Evolutionary conservation across 768 basidiomycete species (phyloP).

Genomic region (Strobilomyces echinocephalus): DNA sequence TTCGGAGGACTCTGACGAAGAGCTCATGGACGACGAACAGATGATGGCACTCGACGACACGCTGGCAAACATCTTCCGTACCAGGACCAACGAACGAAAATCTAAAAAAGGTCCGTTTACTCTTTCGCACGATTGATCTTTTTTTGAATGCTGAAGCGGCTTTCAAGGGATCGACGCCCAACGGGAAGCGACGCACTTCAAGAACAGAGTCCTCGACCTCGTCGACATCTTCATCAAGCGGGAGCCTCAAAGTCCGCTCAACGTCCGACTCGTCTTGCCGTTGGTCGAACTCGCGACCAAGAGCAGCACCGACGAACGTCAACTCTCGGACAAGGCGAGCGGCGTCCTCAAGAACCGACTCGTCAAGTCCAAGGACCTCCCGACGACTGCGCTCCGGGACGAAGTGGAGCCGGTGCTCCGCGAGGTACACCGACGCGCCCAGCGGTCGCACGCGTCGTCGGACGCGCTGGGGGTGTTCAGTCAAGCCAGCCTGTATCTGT

Average conservation of each 20-base stretch:
- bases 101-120: constrained; percentile 55
- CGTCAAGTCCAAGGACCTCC: constrained; percentile 67
- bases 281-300: constrained; percentile 70
- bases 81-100: constrained; percentile 57
- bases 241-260: constrained; percentile 67
- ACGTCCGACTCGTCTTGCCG: constrained; percentile 65
- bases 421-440: constrained; percentile 68
- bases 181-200: constrained; percentile 92
- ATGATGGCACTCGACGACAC: constrained; percentile 97
- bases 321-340: constrained; percentile 83
- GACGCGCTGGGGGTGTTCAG: constrained; percentile 63
- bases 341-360: constrained; percentile 73
- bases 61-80: constrained; percentile 80
- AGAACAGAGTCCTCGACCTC: constrained; percentile 93
- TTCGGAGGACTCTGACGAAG: constrained; percentile 50
- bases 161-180: constrained; percentile 61
- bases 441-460: constrained; percentile 54
- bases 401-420: constrained; percentile 46
- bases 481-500: constrained; percentile 66
- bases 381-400: constrained; percentile 29
- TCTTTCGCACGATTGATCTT: not conserved
- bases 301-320: constrained; percentile 71
- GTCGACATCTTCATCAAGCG: constrained; percentile 79
- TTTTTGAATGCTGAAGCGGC: not conserved
- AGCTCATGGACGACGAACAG: constrained; percentile 91